A percentile compares a stretch with the other conserved stretches of the same genome.
Conservation (phyloP, 1,284 basidiomycete genomes). For the Moniliophthora roreri region DNA sequence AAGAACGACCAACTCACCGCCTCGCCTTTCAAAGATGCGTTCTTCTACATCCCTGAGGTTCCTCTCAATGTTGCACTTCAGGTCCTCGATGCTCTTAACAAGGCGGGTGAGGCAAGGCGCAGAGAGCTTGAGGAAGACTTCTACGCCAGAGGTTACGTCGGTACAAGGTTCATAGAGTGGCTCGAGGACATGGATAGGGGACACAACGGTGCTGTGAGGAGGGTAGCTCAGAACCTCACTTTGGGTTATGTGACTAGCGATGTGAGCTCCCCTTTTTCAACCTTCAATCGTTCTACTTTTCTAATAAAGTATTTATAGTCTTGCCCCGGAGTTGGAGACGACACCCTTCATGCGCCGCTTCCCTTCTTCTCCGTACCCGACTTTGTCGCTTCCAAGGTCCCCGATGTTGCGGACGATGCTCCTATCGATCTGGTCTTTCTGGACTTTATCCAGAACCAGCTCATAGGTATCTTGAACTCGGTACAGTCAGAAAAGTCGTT, state of each 20-base stretch:
- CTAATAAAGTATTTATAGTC: slow-evolving; percentile 33
- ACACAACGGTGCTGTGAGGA: slow-evolving; percentile 29
- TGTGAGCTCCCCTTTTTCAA: slow-evolving; percentile 37
- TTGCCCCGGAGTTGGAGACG: slow-evolving; percentile 74
- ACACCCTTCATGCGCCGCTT: slow-evolving; percentile 52
- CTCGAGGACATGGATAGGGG: slow-evolving; percentile 51
- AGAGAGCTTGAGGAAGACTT: slow-evolving; percentile 35
- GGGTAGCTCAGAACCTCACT: slow-evolving; percentile 49
- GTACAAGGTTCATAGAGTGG: slow-evolving; percentile 52
- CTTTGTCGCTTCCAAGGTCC: slow-evolving; percentile 24
- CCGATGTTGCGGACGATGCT: slow-evolving; percentile 46
- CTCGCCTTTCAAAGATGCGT: slow-evolving; percentile 63
- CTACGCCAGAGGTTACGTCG: slow-evolving; percentile 53
- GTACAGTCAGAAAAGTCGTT: slow-evolving; percentile 52
- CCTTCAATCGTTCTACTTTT: not conserved
- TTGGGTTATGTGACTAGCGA: slow-evolving; percentile 76
- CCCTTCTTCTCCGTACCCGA: not conserved
- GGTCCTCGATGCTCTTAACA: slow-evolving; percentile 56
- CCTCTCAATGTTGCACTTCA: slow-evolving; percentile 46
- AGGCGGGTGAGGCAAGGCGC: slow-evolving; percentile 38
- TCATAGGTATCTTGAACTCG: slow-evolving; percentile 55
- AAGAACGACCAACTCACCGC: slow-evolving; percentile 78
- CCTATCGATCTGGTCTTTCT: slow-evolving; percentile 71
- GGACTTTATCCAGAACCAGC: slow-evolving; percentile 57
- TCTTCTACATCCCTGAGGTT: slow-evolving; percentile 59